A percentile compares a stretch with the other conserved stretches of the same genome.
These are phyloP conservation scores for Hemisphaericaspora xylanilytica DNA, from an alignment of 1,139 yeast genomes.

Conservation along the genomic window DNA sequence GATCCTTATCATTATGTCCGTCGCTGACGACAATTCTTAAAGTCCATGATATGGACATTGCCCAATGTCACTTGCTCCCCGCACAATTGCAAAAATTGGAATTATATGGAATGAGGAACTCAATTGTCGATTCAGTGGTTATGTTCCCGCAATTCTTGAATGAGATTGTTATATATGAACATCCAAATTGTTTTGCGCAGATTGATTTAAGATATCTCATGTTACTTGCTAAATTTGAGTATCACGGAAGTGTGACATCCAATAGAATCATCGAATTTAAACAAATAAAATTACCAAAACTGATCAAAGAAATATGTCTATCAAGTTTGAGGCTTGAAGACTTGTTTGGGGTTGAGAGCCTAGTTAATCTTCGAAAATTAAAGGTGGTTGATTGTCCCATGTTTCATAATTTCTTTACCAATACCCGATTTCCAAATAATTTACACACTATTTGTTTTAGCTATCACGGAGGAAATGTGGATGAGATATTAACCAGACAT, in stretches of 20 bases:
- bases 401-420: conserved; percentile 9
- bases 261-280: conserved; percentile 4
- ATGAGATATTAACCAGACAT: background rate
- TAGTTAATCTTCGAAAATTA: conserved; percentile 5
- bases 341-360: conserved; percentile 6
- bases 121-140: background rate
- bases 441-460: conserved; percentile 5
- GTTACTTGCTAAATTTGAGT: conserved; percentile 5
- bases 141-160: conserved; percentile 3
- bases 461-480: background rate
- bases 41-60: conserved; percentile 3
- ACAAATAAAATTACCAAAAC: conserved; percentile 6
- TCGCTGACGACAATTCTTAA: background rate
- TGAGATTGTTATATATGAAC: conserved; percentile 6
- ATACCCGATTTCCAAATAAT: conserved; percentile 7
- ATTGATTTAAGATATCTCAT: conserved; percentile 5
- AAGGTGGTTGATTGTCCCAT: conserved; percentile 11
- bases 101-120: conserved; percentile 1
- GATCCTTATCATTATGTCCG: background rate
- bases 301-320: conserved; percentile 5
- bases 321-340: conserved; percentile 7
- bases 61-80: background rate
- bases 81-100: conserved; percentile 4
- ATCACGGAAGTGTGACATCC: conserved; percentile 8
- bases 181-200: background rate